Evolutionary conservation across 1,139 yeast genomes (phyloP).

Genomic region (Blastobotrys capitulatus): DNA sequence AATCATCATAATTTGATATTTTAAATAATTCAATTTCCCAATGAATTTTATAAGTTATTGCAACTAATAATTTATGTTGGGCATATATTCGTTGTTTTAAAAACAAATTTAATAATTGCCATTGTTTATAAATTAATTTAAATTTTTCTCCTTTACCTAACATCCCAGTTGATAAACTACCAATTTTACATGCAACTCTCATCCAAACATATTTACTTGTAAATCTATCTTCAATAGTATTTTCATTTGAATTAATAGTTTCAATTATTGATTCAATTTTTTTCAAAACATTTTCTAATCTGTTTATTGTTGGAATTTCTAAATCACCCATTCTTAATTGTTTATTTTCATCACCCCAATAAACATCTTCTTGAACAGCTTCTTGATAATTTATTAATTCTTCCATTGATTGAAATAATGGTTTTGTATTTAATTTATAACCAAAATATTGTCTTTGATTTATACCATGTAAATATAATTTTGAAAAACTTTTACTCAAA

Average conservation of each 20-base stretch:
- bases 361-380: conserved; percentile 10
- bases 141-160: conserved; percentile 7
- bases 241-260: background rate
- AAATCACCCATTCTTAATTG: conserved; percentile 4
- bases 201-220: conserved; percentile 12
- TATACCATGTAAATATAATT: conserved; percentile 9
- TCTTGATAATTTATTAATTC: conserved; percentile 15
- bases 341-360: conserved; percentile 12
- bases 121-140: conserved; percentile 8
- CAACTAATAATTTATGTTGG: conserved; percentile 22
- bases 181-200: conserved; percentile 13
- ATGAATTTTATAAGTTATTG: conserved; percentile 26
- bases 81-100: conserved; percentile 22
- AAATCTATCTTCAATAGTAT: background rate
- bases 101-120: conserved; percentile 22
- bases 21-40: conserved; percentile 23
- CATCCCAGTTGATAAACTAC: conserved; percentile 2
- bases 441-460: conserved; percentile 11
- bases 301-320: background rate
- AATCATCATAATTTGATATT: background rate
- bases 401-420: conserved; percentile 16
- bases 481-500: background rate
- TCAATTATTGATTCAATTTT: background rate
- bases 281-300: conserved; percentile 1
- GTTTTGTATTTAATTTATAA: conserved; percentile 11